These are phyloP conservation scores for Ophiosphaerella herpotricha DNA, from an alignment of 2,329 filamentous ascomycete genomes.

Conservation along the genomic window DNA sequence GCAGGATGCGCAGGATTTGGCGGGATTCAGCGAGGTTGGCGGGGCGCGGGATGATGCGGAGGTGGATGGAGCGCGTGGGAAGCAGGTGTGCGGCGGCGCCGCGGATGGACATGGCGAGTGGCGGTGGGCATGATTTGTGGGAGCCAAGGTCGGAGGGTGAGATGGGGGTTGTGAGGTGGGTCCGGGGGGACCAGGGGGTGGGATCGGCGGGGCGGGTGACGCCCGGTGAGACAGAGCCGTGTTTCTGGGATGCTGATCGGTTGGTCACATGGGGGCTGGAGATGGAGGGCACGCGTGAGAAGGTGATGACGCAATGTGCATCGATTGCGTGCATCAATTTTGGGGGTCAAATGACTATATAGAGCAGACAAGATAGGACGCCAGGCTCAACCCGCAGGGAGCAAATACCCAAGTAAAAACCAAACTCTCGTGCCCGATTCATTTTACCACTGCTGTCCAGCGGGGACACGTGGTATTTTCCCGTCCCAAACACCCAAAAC, in stretches of 20 bases:
- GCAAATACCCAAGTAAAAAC: constrained; percentile 15
- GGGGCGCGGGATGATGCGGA: constrained; percentile 54
- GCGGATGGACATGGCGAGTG: constrained; percentile 34
- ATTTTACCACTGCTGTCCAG: constrained; percentile 2
- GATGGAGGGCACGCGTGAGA: no score
- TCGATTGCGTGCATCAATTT: neutral
- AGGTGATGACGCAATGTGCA: neutral
- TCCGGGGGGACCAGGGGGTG: constrained; percentile 22
- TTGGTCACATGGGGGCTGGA: neutral
- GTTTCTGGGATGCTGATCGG: constrained; percentile 15
- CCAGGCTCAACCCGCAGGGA: constrained; percentile 45
- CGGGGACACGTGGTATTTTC: constrained; percentile 34
- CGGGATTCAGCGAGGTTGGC: constrained; percentile 55
- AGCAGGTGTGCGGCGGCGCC: constrained; percentile 30
- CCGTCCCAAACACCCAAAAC: constrained; percentile 28
- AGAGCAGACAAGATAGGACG: constrained; percentile 6
- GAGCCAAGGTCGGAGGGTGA: neutral
- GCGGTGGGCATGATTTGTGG: constrained; percentile 1
- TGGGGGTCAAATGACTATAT: constrained; percentile 18
- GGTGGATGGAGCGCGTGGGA: constrained; percentile 51
- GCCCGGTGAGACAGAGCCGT: constrained; percentile 16
- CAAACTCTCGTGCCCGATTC: neutral
- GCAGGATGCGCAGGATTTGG: constrained; percentile 54
- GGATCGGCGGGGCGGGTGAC: constrained; percentile 22
- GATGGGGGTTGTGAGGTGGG: constrained; percentile 15